Base-by-base conservation (phyloP, 2,329 filamentous ascomycete species). In the Pleoardoris graminearum region DNA sequence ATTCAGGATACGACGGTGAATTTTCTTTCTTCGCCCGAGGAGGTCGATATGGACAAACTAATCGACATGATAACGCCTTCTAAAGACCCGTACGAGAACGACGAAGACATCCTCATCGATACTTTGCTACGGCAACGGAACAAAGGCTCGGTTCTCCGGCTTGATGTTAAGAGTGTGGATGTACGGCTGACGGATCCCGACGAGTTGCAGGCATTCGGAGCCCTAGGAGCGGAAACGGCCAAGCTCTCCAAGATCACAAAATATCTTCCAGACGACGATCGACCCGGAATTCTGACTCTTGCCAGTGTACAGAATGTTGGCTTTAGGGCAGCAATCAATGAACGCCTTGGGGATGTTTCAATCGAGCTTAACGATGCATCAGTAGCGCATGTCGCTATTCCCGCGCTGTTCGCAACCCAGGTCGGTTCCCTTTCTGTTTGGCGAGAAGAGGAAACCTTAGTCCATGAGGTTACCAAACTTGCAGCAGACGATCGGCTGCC, bases 91-190 rank as follows among this genome's bases (percentile, higher is more conserved):
- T 97, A 94, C 63, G 87, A 93, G 55, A 85, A 86, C 41, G 89
- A 95, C 54, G 91, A 97, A 62, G 93, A 97, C 65, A 96, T 99
- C 54, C 86, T 99, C 80, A 84, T 99, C 19, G 93, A 97, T 62
- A 97, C 91, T 0, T 79, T 99, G 0, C 76, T 97, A 12, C 83
- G 90, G 19, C 94, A 99, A 71, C 82, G 94, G 54, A 83, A 87
- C 48, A 93, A 97, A 72, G 94, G 93, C 0, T 86, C 89, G 8
- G 87, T 97, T 6, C 77, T 97, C 25, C 85, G 90, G 43, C 71
- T 89, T 4, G 85, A 82, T 3, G 68, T 95, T 5, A 85, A 85
- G 23, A 81, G 82, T 23, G 72, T 91, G 16, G 84, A 85, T 45
- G 76, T 87, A 19, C 78, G 81, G 3, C 75, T 94, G 14, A 79